These are phyloP conservation scores for Yarrowia osloensis DNA, from an alignment of 805 yeast genomes.

Conservation along the genomic window DNA sequence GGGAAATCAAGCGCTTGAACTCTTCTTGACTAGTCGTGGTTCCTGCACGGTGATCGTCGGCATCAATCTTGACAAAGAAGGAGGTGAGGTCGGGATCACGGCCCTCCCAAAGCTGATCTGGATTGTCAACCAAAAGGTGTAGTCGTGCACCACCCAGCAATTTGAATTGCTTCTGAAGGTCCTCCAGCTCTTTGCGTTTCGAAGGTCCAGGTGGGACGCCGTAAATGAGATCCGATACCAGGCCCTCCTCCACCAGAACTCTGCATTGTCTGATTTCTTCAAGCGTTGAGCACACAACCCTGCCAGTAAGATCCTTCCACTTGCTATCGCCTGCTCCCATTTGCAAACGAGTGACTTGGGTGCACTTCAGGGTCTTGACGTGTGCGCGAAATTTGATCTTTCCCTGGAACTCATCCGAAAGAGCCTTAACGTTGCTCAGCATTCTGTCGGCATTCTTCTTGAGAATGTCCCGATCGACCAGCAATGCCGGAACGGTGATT, in stretches of 20 bases:
- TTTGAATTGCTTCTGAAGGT: constrained; percentile 47
- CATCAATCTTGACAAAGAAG: constrained; percentile 65
- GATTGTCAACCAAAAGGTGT: constrained; percentile 62
- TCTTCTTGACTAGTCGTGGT: constrained; percentile 42
- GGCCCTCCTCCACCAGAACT: constrained; percentile 47
- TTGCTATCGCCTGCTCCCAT: constrained; percentile 43
- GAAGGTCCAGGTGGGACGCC: constrained; percentile 61
- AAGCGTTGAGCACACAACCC: constrained; percentile 68
- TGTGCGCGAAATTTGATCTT: constrained; percentile 62
- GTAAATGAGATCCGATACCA: constrained; percentile 53
- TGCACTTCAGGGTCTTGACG: constrained; percentile 73
- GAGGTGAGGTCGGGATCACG: constrained; percentile 49
- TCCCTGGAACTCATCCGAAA: constrained; percentile 2
- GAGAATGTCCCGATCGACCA: not conserved
- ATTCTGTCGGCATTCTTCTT: not conserved
- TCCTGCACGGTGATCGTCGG: constrained; percentile 77
- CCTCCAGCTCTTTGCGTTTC: constrained; percentile 46
- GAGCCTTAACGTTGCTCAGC: not conserved
- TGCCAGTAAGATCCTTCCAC: constrained; percentile 31
- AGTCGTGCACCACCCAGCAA: constrained; percentile 24
- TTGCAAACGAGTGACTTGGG: constrained; percentile 59
- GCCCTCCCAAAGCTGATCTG: constrained; percentile 50
- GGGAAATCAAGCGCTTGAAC: constrained; percentile 45
- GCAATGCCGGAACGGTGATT: constrained; percentile 12
- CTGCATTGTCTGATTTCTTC: constrained; percentile 61